These are phyloP conservation scores for Candida sp. DNA, from an alignment of 1,139 yeast genomes.

Conservation along the genomic window DNA sequence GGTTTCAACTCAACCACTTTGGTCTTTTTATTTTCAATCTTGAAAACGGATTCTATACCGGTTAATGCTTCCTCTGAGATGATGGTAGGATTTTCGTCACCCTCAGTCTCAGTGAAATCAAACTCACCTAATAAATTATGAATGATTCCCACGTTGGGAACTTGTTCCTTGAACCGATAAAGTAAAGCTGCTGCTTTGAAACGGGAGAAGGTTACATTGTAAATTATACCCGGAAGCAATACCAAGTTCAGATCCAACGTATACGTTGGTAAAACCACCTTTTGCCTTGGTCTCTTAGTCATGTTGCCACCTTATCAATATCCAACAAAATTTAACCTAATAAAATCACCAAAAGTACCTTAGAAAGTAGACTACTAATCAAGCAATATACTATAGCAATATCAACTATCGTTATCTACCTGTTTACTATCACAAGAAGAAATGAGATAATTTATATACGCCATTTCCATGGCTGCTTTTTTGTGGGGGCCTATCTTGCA, in stretches of 20 bases:
- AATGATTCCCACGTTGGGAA: constrained; percentile 26
- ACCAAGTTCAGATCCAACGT: constrained; percentile 45
- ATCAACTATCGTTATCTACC: neutral
- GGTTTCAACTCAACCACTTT: constrained; percentile 6
- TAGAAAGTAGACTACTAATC: neutral
- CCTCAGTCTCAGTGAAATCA: constrained; percentile 23
- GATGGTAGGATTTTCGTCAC: constrained; percentile 16
- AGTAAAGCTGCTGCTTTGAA: constrained; percentile 48
- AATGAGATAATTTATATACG: neutral
- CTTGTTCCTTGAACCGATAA: constrained; percentile 30
- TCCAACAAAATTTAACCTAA: neutral
- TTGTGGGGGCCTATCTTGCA: neutral
- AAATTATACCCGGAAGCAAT: constrained; percentile 58
- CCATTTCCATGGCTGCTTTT: neutral
- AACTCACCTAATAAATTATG: constrained; percentile 31
- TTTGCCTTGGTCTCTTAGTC: constrained; percentile 5
- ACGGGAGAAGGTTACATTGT: constrained; percentile 50
- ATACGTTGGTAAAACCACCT: constrained; percentile 32
- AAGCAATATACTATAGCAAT: neutral
- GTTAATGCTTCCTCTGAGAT: constrained; percentile 33
- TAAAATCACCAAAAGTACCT: neutral
- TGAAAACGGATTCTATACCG: constrained; percentile 30
- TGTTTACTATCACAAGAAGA: neutral
- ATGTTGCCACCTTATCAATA: neutral
- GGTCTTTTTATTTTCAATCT: constrained; percentile 15